These are phyloP conservation scores for Streptanthus diversifolius DNA, from an alignment of 345 rosid species.

Conservation along the genomic window DNA sequence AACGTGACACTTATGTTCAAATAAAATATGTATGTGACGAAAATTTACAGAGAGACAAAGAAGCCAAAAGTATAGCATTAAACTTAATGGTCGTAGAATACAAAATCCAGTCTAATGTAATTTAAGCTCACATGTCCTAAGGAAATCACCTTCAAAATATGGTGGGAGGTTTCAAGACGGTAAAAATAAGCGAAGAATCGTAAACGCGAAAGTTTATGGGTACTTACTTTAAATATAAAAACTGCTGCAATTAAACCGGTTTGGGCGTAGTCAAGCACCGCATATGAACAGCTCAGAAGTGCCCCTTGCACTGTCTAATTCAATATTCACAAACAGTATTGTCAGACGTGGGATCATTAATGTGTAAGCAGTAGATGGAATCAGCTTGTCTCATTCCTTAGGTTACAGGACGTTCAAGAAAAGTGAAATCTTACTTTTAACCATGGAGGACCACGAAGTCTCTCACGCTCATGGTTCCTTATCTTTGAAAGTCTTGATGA, in stretches of 20 bases:
- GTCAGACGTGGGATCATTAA: slow-evolving; percentile 11
- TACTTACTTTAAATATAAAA: slow-evolving; percentile 85
- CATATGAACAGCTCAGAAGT: slow-evolving; percentile 70
- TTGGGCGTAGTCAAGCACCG: slow-evolving; percentile 91
- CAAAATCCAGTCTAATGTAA: not conserved
- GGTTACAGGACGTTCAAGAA: not conserved
- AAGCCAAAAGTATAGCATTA: not conserved
- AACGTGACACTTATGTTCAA: not conserved
- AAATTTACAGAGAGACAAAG: not conserved
- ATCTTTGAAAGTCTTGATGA: slow-evolving; percentile 97
- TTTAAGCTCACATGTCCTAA: not conserved
- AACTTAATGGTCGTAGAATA: not conserved
- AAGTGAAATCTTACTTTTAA: slow-evolving; percentile 55
- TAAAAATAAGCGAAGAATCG: not conserved
- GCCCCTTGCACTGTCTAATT: slow-evolving; percentile 82
- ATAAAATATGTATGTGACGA: not conserved
- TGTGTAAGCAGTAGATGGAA: slow-evolving; percentile 6
- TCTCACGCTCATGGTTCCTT: slow-evolving; percentile 79
- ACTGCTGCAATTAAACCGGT: slow-evolving; percentile 97
- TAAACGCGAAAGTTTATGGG: not conserved
- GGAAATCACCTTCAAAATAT: not conserved
- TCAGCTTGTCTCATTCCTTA: not conserved
- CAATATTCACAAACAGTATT: slow-evolving; percentile 7
- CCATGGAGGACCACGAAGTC: slow-evolving; percentile 97
- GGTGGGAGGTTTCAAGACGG: not conserved